phyloP scores from a whole-genome alignment of 257 asterid species.

The Petrea volubilis region DNA sequence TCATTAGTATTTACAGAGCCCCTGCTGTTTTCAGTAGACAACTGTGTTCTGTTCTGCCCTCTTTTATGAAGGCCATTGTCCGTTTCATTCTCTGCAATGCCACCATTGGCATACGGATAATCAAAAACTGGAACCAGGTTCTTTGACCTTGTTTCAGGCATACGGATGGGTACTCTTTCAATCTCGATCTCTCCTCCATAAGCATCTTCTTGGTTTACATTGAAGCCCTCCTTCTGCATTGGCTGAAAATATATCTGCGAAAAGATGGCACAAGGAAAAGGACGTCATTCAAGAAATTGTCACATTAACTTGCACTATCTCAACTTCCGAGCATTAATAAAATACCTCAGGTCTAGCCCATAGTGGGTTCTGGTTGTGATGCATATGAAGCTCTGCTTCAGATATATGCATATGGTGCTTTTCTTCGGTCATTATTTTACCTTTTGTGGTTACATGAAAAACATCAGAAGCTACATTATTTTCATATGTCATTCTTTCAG shows the following conservation, averaged over 20 bases:
- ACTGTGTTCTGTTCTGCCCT: conserved; percentile 39
- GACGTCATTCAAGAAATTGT: neutral
- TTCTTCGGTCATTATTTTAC: conserved; percentile 29
- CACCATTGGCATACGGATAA: conserved; percentile 35
- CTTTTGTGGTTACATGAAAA: neutral
- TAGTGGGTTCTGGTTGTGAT: conserved; percentile 42
- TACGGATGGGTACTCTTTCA: conserved; percentile 42
- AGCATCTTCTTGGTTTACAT: conserved; percentile 26
- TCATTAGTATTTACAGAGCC: conserved; percentile 58
- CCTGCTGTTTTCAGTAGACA: conserved; percentile 39
- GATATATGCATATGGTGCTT: conserved; percentile 54
- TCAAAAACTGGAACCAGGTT: conserved; percentile 58
- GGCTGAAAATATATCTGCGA: conserved; percentile 51
- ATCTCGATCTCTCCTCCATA: conserved; percentile 76
- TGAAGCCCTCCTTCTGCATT: conserved; percentile 33
- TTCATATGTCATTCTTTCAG: conserved; percentile 46
- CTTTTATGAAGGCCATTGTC: conserved; percentile 32
- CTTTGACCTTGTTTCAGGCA: conserved; percentile 50
- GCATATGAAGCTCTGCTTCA: conserved; percentile 65
- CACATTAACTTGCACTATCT: neutral
- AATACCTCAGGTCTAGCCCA: conserved; percentile 63
- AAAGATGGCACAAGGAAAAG: conserved; percentile 20
- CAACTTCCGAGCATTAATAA: neutral
- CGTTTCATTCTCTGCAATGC: conserved; percentile 26
- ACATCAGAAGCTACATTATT: conserved; percentile 26